Base-by-base conservation (phyloP, 352 stramenopile species). In the Lagenidium giganteum region DNA sequence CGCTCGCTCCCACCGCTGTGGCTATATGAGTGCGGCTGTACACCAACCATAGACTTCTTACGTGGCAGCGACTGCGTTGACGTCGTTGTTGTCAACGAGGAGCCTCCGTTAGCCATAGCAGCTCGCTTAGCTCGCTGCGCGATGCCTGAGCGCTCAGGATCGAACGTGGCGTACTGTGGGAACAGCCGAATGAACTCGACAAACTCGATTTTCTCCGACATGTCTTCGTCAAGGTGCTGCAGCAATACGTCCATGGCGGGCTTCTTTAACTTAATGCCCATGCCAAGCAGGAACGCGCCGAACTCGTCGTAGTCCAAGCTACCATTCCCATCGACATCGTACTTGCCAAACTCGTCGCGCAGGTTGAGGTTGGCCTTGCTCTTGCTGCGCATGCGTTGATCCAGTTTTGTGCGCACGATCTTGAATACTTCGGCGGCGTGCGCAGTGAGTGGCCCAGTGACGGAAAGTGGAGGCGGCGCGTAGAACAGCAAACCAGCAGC, bases 401-500 rank as follows among this genome's bases (percentile, higher is more conserved):
- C 32, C 2, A 61, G 45, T 27, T 31, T 50, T 9, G 54, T 45
- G 5, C 42, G 34, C 7, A 61, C 52, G 9, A 61, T 26, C 12
- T 32, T 36, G 14, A 63, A 18, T 11, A 63, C 11, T 26, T 63
- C 49, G 29, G 23, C 26, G n/a, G 42, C 47, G 24, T 57, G 47
- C n/a, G 36, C 42, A 1, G 18, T 13, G 31, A 47, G 27, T 16
- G 34, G 33, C 36, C 56, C 40, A 20, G 40, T 27, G 8, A 46
- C 41, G 11, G 26, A 46, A 24, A 53, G 25, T 17, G 32, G 14
- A 25, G 29, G 63, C 11, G 74, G 63, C 0, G 71, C 64, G 30
- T 77, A 85, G 28, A 85, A 88, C 2, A 88, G 51, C n/a, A 88
- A 36, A 1, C 75, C 75, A 1, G 64, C 64, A 1, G 75, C 70